Percentiles rank a stretch among this genome's conserved stretches.
Conservation (phyloP, 2,329 filamentous ascomycete species). For the Plectosphaerella cucumerina region DNA sequence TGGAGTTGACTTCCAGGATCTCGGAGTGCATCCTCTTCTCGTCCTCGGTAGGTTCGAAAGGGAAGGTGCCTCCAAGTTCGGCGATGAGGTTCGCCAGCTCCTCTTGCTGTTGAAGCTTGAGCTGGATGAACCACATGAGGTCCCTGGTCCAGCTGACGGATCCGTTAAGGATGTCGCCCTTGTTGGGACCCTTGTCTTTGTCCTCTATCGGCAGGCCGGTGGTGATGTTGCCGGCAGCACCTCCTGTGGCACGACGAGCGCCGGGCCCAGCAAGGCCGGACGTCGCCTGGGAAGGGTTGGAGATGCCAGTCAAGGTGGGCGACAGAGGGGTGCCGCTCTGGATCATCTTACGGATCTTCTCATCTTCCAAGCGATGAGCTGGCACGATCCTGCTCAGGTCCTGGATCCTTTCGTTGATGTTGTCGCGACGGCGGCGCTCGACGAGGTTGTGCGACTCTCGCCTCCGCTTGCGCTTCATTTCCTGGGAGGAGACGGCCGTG, state of each 20-base stretch:
- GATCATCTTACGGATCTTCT: constrained; percentile 93
- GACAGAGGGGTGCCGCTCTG: constrained; percentile 89
- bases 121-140: constrained; percentile 92
- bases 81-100: constrained; percentile 74
- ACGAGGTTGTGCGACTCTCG: constrained; percentile 96
- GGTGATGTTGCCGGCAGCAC: constrained; percentile 75
- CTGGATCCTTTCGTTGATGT: constrained; percentile 98
- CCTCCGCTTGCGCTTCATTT: constrained; percentile 87
- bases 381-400: constrained; percentile 93
- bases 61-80: constrained; percentile 69
- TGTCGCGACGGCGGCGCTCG: constrained; percentile 89
- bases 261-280: constrained; percentile 83
- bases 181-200: constrained; percentile 98
- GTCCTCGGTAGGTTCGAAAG: constrained; percentile 82
- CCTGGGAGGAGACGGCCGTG: constrained; percentile 68
- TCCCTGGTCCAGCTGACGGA: constrained; percentile 96
- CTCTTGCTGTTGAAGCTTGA: constrained; percentile 85
- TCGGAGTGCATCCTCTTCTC: constrained; percentile 95
- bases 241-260: constrained; percentile 72
- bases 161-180: constrained; percentile 96
- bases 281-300: constrained; percentile 70
- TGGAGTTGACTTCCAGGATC: constrained; percentile 79
- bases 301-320: constrained; percentile 69
- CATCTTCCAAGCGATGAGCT: constrained; percentile 87
- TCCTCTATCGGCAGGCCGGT: constrained; percentile 91